Conservation (phyloP, 2,329 filamentous ascomycete species). For the Diplocarpon rosae region DNA sequence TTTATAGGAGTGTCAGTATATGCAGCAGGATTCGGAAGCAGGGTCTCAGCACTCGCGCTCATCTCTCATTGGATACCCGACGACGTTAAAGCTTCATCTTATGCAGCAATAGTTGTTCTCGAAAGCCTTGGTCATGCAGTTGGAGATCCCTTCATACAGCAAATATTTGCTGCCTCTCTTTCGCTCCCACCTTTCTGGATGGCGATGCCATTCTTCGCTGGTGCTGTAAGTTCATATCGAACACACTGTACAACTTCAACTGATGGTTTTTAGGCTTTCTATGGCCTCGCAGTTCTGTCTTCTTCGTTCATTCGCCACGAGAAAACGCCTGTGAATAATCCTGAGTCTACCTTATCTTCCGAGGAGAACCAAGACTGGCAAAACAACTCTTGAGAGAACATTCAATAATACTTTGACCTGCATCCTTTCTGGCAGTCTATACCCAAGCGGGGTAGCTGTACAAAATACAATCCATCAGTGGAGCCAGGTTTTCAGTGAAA, state of each 20-base stretch:
- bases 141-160: constrained; percentile 23
- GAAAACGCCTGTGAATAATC: too few species aligned
- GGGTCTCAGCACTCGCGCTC: constrained; percentile 23
- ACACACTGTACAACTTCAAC: neutral
- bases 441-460: too few species aligned
- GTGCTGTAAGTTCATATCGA: constrained; percentile 18
- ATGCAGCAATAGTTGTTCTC: constrained; percentile 22
- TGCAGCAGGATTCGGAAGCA: constrained; percentile 23
- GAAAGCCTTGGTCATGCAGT: constrained; percentile 25
- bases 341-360: too few species aligned
- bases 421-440: too few species aligned
- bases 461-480: too few species aligned
- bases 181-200: constrained; percentile 18
- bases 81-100: constrained; percentile 21
- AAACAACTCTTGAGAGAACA: too few species aligned
- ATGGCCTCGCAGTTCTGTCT: neutral
- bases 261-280: neutral
- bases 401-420: too few species aligned
- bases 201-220: constrained; percentile 25
- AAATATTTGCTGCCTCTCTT: constrained; percentile 23
- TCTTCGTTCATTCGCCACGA: neutral
- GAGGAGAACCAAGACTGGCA: too few species aligned
- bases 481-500: too few species aligned
- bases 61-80: constrained; percentile 22
- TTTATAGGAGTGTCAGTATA: constrained; percentile 22